phyloP scores from a whole-genome alignment of 768 basidiomycete genomes.

The Strobilomyces echinocephalus region DNA sequence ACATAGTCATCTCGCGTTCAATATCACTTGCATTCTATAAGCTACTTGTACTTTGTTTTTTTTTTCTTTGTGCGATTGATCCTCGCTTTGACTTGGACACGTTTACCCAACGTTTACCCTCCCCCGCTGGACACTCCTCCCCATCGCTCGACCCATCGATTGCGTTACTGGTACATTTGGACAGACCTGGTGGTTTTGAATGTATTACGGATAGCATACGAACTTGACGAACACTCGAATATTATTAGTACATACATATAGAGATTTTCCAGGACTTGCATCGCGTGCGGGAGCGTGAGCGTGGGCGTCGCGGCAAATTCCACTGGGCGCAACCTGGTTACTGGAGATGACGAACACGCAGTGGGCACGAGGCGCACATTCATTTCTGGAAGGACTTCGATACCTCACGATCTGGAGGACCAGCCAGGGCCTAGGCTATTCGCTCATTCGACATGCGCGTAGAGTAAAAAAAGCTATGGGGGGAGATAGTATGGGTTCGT shows the following conservation, averaged over 20 bases:
- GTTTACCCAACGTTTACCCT: background rate
- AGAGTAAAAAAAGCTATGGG: no score
- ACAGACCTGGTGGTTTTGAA: constrained; percentile 10
- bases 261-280: background rate
- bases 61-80: background rate
- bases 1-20: constrained; percentile 28
- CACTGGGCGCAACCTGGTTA: background rate
- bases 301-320: background rate
- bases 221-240: constrained; percentile 12
- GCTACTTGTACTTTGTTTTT: constrained; percentile 22
- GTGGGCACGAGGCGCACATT: no score
- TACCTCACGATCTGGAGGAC: no score
- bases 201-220: constrained; percentile 24
- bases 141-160: no score
- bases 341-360: no score
- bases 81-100: constrained; percentile 8
- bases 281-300: no score
- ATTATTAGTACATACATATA: background rate
- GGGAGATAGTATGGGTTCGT: no score
- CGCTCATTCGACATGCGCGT: no score
- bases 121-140: constrained; percentile 14
- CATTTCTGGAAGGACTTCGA: no score
- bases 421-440: no score
- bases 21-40: constrained; percentile 27
- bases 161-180: constrained; percentile 11